Evolutionary conservation across 805 yeast genomes (phyloP).

Genomic region (Wickerhamiella azyma): DNA sequence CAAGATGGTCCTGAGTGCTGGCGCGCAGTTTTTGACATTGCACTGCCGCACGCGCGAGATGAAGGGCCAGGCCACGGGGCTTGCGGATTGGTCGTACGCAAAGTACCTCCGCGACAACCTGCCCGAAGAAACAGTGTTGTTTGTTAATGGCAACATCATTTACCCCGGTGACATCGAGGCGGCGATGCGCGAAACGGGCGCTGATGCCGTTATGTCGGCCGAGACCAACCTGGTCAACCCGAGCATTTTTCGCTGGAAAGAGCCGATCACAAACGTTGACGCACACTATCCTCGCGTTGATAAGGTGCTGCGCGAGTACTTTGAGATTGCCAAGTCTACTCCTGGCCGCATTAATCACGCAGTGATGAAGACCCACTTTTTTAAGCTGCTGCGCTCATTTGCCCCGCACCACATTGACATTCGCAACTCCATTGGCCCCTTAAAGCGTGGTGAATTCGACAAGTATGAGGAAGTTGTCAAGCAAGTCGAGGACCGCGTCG

Average conservation of each 20-base stretch:
- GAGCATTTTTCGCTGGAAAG: slow-evolving; percentile 50
- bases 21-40: slow-evolving; percentile 88
- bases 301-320: slow-evolving; percentile 67
- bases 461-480: slow-evolving; percentile 44
- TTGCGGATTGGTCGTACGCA: slow-evolving; percentile 84
- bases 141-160: slow-evolving; percentile 89
- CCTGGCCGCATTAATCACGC: slow-evolving; percentile 61
- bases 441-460: slow-evolving; percentile 33
- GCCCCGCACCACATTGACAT: slow-evolving; percentile 64
- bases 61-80: slow-evolving; percentile 93
- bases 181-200: slow-evolving; percentile 46
- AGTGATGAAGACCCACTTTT: slow-evolving; percentile 86
- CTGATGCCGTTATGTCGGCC: slow-evolving; percentile 95
- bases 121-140: slow-evolving; percentile 71
- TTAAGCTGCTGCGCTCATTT: slow-evolving; percentile 74
- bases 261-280: slow-evolving; percentile 26
- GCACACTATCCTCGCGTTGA: slow-evolving; percentile 79
- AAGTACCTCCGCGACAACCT: slow-evolving; percentile 64
- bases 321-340: slow-evolving; percentile 55
- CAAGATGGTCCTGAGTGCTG: slow-evolving; percentile 73
- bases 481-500: slow-evolving; percentile 54
- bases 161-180: slow-evolving; percentile 73
- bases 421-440: slow-evolving; percentile 54
- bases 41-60: slow-evolving; percentile 95
- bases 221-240: slow-evolving; percentile 93